Base-by-base conservation (phyloP, 345 rosid species). In the Populus tremula region DNA sequence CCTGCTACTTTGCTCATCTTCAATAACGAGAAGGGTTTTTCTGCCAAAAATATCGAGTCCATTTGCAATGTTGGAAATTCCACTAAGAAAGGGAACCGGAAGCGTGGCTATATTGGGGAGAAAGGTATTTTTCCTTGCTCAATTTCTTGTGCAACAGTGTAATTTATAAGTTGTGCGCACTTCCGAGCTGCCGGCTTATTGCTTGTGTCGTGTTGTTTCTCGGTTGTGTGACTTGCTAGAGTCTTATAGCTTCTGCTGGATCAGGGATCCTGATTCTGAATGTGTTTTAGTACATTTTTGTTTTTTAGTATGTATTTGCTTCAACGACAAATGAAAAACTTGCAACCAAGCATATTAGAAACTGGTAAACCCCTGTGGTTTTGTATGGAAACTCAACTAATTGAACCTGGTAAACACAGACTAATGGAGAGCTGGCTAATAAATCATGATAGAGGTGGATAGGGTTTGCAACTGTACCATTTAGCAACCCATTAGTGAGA, bases 81-180 rank as follows among this genome's bases (percentile, higher is more conserved):
- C 67, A 72, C 68, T 0, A 67, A 72, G 72, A 73, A 72, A n/a
- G 77, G 27, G 83, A 80, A 86, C 70, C 72, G 92, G 70, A 89
- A 85, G 73, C 80, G 82, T 7, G 95, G 97, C 39, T 90, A 88
- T 27, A 90, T 93, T 33, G 97, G 97, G 27, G 95, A 93, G 82
- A 93, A 93, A 86, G 97, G 97, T 92, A 17, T 38, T 9, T 64
- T 16, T 62, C 41, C 59, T 75, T 62, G 2, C 39, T 31, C 29
- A n/a, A 6, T 43, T 14, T 33, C 47, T 14, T 8, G 1, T 23
- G 67, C 18, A 27, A 35, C 18, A 27, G 1, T 27, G 35, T 63
- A 5, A 12, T 63, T 25, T 63, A 23, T 63, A 62, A 25, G 33
- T 31, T 62, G 6, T 0, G 49, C 49, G 16, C 49, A 45, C 49